Percentiles rank a stretch among this genome's conserved stretches.
These are phyloP conservation scores for Arabidopsis hybrid DNA, from an alignment of 441 rosid genomes.

Conservation along the genomic window DNA sequence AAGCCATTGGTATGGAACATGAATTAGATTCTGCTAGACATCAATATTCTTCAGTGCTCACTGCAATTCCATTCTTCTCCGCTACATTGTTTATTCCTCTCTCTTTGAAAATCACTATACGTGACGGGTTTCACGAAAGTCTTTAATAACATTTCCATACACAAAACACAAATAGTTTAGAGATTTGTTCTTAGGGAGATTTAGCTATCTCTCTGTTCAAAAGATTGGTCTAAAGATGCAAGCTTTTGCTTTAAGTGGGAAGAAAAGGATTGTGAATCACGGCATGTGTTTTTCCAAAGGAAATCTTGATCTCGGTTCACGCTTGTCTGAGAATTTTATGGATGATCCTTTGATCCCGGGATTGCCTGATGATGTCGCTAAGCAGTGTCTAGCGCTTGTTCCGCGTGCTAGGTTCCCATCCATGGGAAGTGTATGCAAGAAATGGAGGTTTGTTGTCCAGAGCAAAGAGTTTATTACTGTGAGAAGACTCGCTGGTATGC, in stretches of 20 bases:
- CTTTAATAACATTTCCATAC: slow-evolving; percentile 48
- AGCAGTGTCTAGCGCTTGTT: slow-evolving; percentile 83
- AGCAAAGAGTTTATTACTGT: slow-evolving; percentile 85
- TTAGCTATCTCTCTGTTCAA: slow-evolving; percentile 23
- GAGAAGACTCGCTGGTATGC: slow-evolving; percentile 75
- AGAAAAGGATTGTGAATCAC: slow-evolving; percentile 60
- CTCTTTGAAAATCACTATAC: slow-evolving; percentile 83
- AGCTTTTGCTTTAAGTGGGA: slow-evolving; percentile 52
- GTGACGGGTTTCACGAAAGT: slow-evolving; percentile 82
- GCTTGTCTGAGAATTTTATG: slow-evolving; percentile 45
- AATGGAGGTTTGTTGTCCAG: slow-evolving; percentile 84
- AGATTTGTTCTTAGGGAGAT: slow-evolving; percentile 43
- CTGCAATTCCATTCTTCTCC: slow-evolving; percentile 63
- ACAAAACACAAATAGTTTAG: slow-evolving; percentile 35
- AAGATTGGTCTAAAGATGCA: slow-evolving; percentile 50
- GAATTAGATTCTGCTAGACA: slow-evolving; percentile 72
- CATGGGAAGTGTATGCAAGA: slow-evolving; percentile 90
- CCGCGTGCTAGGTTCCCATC: slow-evolving; percentile 79
- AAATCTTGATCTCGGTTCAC: slow-evolving; percentile 47
- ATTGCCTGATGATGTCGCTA: slow-evolving; percentile 91
- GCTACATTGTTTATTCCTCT: slow-evolving; percentile 80
- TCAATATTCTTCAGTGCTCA: slow-evolving; percentile 59
- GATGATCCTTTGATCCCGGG: slow-evolving; percentile 78
- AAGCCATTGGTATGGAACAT: slow-evolving; percentile 78
- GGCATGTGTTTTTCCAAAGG: slow-evolving; percentile 55